Conservation (phyloP, 305 asterid species). For the Andrographis paniculata region DNA sequence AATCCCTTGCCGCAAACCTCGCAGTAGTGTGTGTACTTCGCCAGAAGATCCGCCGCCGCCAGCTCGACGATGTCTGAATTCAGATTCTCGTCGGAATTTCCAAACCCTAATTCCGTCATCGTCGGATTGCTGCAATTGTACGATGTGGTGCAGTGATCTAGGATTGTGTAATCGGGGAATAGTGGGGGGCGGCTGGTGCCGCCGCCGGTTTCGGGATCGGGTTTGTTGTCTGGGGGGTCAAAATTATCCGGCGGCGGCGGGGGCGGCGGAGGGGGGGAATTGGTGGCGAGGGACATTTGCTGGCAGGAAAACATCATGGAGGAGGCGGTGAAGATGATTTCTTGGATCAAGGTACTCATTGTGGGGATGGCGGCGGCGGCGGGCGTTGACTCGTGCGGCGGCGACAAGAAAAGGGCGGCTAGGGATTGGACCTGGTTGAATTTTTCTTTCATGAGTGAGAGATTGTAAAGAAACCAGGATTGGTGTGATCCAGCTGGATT, state of each 20-base stretch:
- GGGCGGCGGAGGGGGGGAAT: not conserved
- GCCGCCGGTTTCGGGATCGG: not conserved
- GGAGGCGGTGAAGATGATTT: constrained; percentile 58
- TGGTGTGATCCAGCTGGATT: constrained; percentile 10
- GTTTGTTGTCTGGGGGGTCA: too few species aligned
- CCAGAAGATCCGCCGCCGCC: constrained; percentile 59
- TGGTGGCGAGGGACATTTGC: constrained; percentile 28
- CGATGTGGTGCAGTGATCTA: constrained; percentile 21
- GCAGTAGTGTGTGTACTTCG: constrained; percentile 80
- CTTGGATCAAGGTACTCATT: constrained; percentile 62
- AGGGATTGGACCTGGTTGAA: constrained; percentile 55
- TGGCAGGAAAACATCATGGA: constrained; percentile 78
- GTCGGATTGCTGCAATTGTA: constrained; percentile 6
- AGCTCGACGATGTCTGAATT: constrained; percentile 48
- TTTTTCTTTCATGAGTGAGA: constrained; percentile 52
- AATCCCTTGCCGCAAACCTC: constrained; percentile 84
- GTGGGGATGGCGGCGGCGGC: constrained; percentile 31
- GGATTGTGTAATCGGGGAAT: constrained; percentile 8
- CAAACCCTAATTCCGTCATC: not conserved
- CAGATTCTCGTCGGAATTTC: not conserved
- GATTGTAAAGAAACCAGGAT: constrained; percentile 43
- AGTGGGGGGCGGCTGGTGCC: not conserved
- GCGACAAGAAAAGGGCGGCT: constrained; percentile 33
- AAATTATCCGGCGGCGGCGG: constrained; percentile 7
- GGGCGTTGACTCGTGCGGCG: constrained; percentile 33